A percentile compares a stretch with the other conserved stretches of the same genome.
These are phyloP conservation scores for Raphidocelis subcapitata DNA, from an alignment of 139 green algal species.

Conservation along the genomic window DNA sequence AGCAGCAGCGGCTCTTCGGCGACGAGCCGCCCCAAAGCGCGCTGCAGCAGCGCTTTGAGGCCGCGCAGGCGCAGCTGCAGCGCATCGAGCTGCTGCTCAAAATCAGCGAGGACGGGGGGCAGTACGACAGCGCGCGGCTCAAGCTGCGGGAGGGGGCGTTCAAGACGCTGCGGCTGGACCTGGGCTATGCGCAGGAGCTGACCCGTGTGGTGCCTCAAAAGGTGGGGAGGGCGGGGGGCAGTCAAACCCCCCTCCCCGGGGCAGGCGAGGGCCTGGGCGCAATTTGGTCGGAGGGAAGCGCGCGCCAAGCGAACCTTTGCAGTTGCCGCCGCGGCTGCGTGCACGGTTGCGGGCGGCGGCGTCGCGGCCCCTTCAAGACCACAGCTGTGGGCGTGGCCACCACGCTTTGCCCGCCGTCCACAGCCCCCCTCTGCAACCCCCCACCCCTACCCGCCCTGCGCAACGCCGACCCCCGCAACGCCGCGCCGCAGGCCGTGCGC, in stretches of 20 bases:
- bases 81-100: constrained; percentile 27
- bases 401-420: no score
- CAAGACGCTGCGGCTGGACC: constrained; percentile 17
- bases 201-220: constrained; percentile 2
- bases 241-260: no score
- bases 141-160: constrained; percentile 16
- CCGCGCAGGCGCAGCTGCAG: constrained; percentile 12
- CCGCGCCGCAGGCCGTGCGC: constrained; percentile 2
- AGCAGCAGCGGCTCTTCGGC: constrained; percentile 2
- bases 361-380: no score
- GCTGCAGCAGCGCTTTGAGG: constrained; percentile 1
- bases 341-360: no score
- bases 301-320: no score
- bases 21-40: not conserved
- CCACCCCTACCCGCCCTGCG: no score
- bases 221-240: no score
- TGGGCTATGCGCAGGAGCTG: constrained; percentile 24
- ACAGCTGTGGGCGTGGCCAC: no score
- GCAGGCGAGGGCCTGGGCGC: no score
- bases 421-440: no score
- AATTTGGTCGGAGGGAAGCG: no score
- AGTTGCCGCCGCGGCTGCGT: no score
- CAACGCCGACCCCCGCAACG: not conserved
- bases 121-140: constrained; percentile 26
- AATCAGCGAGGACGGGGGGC: constrained; percentile 6